Evolutionary conservation across 1,284 basidiomycete genomes (phyloP), one percentile per base, ranked within the genome.

Genomic region (Veloporphyrellus conicus): DNA sequence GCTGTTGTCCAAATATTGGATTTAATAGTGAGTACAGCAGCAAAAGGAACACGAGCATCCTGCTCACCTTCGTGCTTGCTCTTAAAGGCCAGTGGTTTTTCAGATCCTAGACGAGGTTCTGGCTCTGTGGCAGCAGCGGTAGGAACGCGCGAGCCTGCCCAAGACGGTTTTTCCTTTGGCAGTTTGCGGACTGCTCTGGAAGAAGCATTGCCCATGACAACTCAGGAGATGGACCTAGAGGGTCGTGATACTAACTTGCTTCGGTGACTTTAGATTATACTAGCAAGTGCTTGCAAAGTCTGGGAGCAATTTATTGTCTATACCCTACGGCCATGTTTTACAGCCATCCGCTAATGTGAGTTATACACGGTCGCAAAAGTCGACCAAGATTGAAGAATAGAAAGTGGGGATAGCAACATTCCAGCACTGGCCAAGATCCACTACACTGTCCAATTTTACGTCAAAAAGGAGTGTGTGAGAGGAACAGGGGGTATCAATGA

Each of bases 161-260:
- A 79, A 20, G 74, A 62, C 32, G 81, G 73, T 9, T 68, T 60
- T 54, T 71, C 68, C 41, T 72, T 81, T 4, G 87, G 82, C n/a
- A 88, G 72, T 56, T 71, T 78, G 29, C 84, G 75, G 4, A 75
- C 71, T 41, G 76, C 71, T 69, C 87, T 92, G 7, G 89, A 91
- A 18, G 81, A 64, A 45, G 76, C 71, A 32, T 73, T 73, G 18
- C 89, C 90, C 89, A 92, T 91, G 22, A 35, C 33, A 20, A 50
- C 32, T 22, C 20, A 11, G n/a, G 16, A 18, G 10, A 18, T 16
- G 35, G 14, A 9, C 31, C 23, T 34, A 19, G 16, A 40, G 14
- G 14, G 20, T 28, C n/a, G n/a, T n/a, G n/a, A n/a, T n/a, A n/a
- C n/a, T n/a, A n/a, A n/a, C n/a, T 25, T 25, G 8, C 23, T 25